Conservation (phyloP, 2,329 filamentous ascomycete species). For the Paecilomyces niveus region DNA sequence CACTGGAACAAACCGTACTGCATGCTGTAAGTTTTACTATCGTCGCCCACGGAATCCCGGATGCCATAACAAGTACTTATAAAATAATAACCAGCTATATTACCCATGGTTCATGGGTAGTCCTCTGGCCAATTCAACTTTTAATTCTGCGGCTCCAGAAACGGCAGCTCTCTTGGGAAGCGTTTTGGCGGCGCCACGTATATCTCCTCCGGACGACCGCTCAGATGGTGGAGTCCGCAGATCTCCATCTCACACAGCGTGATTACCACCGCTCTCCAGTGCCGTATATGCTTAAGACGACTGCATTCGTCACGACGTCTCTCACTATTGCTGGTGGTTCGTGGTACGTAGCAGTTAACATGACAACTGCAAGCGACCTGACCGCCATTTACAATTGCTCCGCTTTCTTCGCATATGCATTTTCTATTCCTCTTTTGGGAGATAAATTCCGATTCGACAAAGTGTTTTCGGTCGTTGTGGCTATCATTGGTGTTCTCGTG, state of each 20-base stretch:
- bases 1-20: conserved; percentile 98
- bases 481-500: conserved; percentile 83
- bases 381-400: conserved; percentile 99
- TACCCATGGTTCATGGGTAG: conserved; percentile 87
- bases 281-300: conserved; percentile 72
- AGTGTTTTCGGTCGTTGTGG: conserved; percentile 75
- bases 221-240: conserved; percentile 79
- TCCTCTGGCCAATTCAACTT: conserved; percentile 84
- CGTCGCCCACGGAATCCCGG: conserved; percentile 3
- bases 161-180: conserved; percentile 67
- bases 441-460: conserved; percentile 82
- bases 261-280: conserved; percentile 44
- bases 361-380: conserved; percentile 87
- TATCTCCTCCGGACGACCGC: conserved; percentile 58
- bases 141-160: conserved; percentile 73
- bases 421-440: conserved; percentile 81
- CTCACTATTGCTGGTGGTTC: conserved; percentile 85
- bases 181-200: conserved; percentile 75
- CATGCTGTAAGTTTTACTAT: conserved; percentile 66
- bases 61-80: conserved; percentile 1
- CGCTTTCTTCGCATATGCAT: conserved; percentile 96
- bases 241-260: conserved; percentile 53
- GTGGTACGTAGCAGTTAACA: conserved; percentile 91
- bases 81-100: conserved; percentile 52
- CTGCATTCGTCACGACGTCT: conserved; percentile 72